Base-by-base conservation (phyloP, 2,329 filamentous ascomycete species). In the Dactylellina cionopaga region DNA sequence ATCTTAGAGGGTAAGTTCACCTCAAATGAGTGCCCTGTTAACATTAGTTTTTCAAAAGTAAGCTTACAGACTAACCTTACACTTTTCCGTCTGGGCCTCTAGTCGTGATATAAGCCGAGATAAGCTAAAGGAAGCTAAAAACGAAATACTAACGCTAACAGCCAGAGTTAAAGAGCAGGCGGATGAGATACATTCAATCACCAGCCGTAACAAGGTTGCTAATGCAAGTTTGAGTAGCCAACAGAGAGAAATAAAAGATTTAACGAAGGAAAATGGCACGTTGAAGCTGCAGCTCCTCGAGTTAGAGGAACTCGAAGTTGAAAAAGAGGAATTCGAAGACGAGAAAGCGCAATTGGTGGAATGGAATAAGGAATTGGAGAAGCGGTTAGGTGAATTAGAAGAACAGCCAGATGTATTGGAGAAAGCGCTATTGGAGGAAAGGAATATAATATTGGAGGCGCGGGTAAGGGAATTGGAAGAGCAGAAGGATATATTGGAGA, bases 71-170 rank as follows among this genome's bases (percentile, higher is more conserved):
- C n/a, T n/a, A n/a, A n/a, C n/a, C n/a, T n/a, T n/a, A n/a, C n/a
- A n/a, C n/a, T n/a, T n/a, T n/a, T n/a, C n/a, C n/a, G n/a, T n/a
- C n/a, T n/a, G n/a, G n/a, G n/a, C n/a, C n/a, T n/a, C n/a, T n/a
- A 62, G 56, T 6, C 58, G 58, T 15, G 58, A 63, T n/a, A 3
- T 1, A 3, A 31, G 7, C 27, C 58, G 58, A 9, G 25, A 44
- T 2, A 19, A 9, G 2, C n/a, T 11, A 19, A 43, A 54, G 11
- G 29, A 41, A 13, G 3, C 5, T 3, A 46, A 13, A 3, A 29
- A 35, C 24, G 25, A 63, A 13, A 29, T 33, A 35, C n/a, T n/a
- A 9, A 22, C 7, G 27, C 5, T 60, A 6, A 29, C 19, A 10
- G 17, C 33, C 15, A 17, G n/a, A 41, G 17, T 24, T n/a, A 27